Conservation (phyloP, 2,329 filamentous ascomycete species). For the Amauroascus niger region DNA sequence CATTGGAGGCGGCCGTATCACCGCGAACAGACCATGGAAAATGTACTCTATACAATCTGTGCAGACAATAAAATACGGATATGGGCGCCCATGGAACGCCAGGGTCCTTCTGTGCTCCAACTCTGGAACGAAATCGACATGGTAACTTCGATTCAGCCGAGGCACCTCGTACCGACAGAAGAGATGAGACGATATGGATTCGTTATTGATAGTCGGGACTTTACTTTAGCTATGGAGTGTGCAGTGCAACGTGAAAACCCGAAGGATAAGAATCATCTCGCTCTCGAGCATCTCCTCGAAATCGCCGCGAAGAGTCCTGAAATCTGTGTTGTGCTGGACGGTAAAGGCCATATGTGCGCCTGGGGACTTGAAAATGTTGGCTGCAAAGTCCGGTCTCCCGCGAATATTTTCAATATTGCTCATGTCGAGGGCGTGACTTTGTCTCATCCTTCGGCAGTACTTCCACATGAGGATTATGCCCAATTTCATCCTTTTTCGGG, state of each 20-base stretch:
- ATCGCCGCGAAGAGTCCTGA: slow-evolving; percentile 79
- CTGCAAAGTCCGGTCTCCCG: slow-evolving; percentile 54
- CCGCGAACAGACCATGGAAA: slow-evolving; percentile 67
- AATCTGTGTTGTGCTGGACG: slow-evolving; percentile 75
- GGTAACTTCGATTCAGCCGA: slow-evolving; percentile 55
- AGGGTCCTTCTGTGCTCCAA: slow-evolving; percentile 57
- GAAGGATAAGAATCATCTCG: slow-evolving; percentile 55
- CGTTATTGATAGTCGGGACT: slow-evolving; percentile 71
- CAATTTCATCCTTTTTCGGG: slow-evolving; percentile 67
- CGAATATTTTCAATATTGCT: slow-evolving; percentile 74
- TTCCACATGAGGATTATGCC: slow-evolving; percentile 45
- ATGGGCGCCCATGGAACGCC: slow-evolving; percentile 69
- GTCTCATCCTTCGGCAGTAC: slow-evolving; percentile 26
- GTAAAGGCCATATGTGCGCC: slow-evolving; percentile 74
- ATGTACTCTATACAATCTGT: slow-evolving; percentile 83
- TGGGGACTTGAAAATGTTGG: slow-evolving; percentile 87
- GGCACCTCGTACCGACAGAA: slow-evolving; percentile 34
- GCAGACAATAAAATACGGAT: slow-evolving; percentile 69
- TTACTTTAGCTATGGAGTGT: slow-evolving; percentile 58
- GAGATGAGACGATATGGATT: slow-evolving; percentile 57
- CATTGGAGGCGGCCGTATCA: slow-evolving; percentile 78
- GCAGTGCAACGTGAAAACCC: slow-evolving; percentile 55
- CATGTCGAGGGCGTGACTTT: slow-evolving; percentile 56
- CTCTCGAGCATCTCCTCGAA: slow-evolving; percentile 74
- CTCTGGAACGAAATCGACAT: slow-evolving; percentile 77